Base-by-base conservation (phyloP, 345 rosid species). In the Clausena lansium region DNA sequence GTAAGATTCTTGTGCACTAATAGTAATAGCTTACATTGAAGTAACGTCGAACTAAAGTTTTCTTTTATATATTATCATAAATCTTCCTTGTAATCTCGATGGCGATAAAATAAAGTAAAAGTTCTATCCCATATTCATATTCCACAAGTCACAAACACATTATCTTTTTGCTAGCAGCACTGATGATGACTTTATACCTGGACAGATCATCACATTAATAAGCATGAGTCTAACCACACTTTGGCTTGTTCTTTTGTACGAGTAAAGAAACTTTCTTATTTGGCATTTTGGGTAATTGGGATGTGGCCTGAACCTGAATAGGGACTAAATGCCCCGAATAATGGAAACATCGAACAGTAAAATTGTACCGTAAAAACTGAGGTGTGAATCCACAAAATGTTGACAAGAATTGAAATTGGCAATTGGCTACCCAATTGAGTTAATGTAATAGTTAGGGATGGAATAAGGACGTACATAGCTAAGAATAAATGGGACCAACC, bases 11-110 rank as follows among this genome's bases (percentile, higher is more conserved):
- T 74, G 10, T 74, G 33, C 57, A 14, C 63, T 58, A 60, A 35
- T 68, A 33, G 27, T 58, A 60, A 35, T 68, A 33, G 27, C 38
- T 35, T 65, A 55, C 57, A n/a, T 76, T 67, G 68, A 81, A 81
- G 83, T 64, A 77, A 74, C 86, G 83, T 83, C 24, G 81, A 79
- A 74, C 69, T 74, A 64, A 83, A 79, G 80, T 75, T 72, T 80
- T 55, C 76, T 52, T 17, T 0, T 0, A 17, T 52, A 13, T 72
- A 54, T 20, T n/a, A 54, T 52, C 36, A 28, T 27, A 75, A 75
- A 30, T 30, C 47, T 19, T 73, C 69, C 55, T 59, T 50, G 33
- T 24, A 32, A 52, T 65, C 30, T 70, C 14, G 28, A 45, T 41
- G 36, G 41, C 54, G 13, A 9, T 6, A 7, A 30, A 64, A 47